phyloP scores from a whole-genome alignment of 2,329 filamentous ascomycete species.

The Calonectria leucothoes region DNA sequence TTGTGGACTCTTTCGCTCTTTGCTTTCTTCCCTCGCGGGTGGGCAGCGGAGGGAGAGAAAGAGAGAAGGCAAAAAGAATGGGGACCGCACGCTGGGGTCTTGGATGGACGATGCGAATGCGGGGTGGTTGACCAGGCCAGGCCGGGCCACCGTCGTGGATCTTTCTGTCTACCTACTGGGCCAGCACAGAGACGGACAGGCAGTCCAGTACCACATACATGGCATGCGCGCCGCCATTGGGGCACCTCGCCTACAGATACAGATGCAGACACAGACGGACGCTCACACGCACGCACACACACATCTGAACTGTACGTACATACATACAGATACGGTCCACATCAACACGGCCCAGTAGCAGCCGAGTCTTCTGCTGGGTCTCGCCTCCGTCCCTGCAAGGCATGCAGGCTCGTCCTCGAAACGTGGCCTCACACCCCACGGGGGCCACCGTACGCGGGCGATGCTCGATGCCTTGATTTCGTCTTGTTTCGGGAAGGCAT shows the following conservation, averaged over 20 bases:
- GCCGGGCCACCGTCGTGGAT: conserved; percentile 1
- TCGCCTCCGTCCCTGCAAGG: conserved; percentile 3
- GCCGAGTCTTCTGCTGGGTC: neutral
- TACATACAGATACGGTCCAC: conserved; percentile 3
- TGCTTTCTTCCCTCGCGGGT: neutral
- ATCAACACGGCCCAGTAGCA: neutral
- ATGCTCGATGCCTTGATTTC: neutral
- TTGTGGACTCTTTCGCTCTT: neutral
- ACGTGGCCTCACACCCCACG: conserved; percentile 21
- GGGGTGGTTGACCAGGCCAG: conserved; percentile 13
- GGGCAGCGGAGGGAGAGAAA: neutral
- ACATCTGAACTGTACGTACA: conserved; percentile 1
- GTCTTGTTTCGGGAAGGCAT: neutral
- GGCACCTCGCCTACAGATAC: neutral
- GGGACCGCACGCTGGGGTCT: neutral
- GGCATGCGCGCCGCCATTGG: neutral
- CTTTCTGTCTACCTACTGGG: neutral
- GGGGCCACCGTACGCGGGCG: neutral
- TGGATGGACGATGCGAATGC: conserved; percentile 7
- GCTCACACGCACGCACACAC: neutral
- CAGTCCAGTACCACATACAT: neutral
- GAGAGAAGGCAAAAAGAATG: conserved; percentile 8
- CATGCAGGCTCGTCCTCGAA: conserved; percentile 17
- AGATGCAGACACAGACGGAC: neutral
- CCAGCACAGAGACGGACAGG: conserved; percentile 20